Evolutionary conservation across 2,329 filamentous ascomycete species (phyloP), one percentile per base, ranked within the genome.

Genomic region (Fusarium sp.): DNA sequence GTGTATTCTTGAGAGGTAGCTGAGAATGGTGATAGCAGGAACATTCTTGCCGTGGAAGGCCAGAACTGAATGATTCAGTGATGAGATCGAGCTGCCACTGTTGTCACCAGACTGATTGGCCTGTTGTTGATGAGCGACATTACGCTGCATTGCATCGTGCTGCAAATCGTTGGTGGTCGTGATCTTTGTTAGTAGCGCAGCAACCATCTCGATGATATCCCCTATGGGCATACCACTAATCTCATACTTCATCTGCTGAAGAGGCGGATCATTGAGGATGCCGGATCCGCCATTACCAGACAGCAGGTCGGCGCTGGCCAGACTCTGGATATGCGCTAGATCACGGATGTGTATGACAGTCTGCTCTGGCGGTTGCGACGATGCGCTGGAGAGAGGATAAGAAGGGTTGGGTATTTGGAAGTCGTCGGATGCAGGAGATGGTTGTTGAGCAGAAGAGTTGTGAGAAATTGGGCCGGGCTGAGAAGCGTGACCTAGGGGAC

Each of bases 131-230:
- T 89, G 87, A n/a, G 86, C 81, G 6, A 85, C 87, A 68, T 89
- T 90, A 62, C 94, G 90, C 82, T 98, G 94, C 73, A 97, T 83
- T 71, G 95, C 93, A 80, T 98, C 94, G 81, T 98, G 95, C 80
- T 98, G 95, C 56, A 92, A 85, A 80, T 99, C 96, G 80, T 99
- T 99, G 63, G 95, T 98, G 7, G 94, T 94, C 10, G 96, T 98
- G 76, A 99, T 99, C 82, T 98, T 98, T 62, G 95, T 97, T 70
- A 99, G 86, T 29, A 99, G 88, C 11, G 95, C 96, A 8, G 96
- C 96, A 7, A 99, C 96, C 96, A 99, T 98, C 82, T 98, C 95
- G 79, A 99, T 99, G 75, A 99, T 94, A 79, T 99, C 95, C 73
- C 92, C 91, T 61, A 98, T 97, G 57, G 96, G 96, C 95, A 99